Percentiles rank a stretch among this genome's conserved stretches.
phyloP scores from a whole-genome alignment of 2,329 filamentous ascomycete genomes.

The Clonostachys sp. region DNA sequence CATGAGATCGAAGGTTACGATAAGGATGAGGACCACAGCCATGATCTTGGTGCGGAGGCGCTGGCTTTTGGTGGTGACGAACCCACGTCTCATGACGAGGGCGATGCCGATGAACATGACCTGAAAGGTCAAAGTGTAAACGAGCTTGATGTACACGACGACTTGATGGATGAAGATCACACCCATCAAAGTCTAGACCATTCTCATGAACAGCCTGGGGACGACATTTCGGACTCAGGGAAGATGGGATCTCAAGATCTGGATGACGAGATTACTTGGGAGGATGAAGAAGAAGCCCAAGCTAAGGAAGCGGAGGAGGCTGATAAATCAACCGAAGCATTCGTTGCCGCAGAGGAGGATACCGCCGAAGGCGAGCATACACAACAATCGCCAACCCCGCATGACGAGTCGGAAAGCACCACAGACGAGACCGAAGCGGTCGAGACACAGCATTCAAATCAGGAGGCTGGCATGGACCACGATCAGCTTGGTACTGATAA shows the following conservation, averaged over 20 bases:
- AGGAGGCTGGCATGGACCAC: conserved; percentile 1
- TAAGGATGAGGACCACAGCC: too few relatives aligned
- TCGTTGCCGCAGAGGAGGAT: background rate
- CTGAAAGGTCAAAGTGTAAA: background rate
- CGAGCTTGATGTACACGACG: background rate
- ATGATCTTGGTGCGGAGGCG: too few relatives aligned
- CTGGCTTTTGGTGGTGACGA: too few relatives aligned
- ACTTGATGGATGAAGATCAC: background rate
- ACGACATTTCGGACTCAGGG: background rate
- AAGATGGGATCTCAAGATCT: too few relatives aligned
- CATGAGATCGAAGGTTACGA: too few relatives aligned
- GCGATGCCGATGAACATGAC: background rate
- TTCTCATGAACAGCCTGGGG: background rate
- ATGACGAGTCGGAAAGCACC: background rate
- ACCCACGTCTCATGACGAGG: too few relatives aligned
- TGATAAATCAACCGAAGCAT: background rate
- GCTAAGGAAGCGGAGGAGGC: conserved; percentile 6
- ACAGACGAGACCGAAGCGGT: background rate
- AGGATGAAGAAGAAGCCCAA: background rate
- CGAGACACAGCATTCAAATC: background rate
- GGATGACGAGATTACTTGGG: conserved; percentile 2
- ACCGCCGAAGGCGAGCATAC: background rate
- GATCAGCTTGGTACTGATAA: background rate
- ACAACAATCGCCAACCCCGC: background rate
- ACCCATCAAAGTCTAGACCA: background rate